Evolutionary conservation across 1,284 basidiomycete genomes (phyloP).

Genomic region (Leccinum subatratum): DNA sequence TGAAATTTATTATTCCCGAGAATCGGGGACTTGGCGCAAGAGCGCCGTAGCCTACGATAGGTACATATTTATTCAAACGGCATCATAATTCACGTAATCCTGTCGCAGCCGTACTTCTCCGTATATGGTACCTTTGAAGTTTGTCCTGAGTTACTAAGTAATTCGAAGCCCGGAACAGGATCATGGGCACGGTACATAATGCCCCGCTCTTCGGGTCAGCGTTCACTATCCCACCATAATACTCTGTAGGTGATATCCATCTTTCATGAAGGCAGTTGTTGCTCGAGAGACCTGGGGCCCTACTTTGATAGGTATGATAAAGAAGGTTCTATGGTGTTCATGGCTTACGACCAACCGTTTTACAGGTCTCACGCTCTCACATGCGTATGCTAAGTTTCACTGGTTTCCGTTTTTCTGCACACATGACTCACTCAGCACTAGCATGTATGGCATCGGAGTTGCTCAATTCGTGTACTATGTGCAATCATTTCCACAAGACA

Average conservation of each 20-base stretch:
- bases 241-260: background rate
- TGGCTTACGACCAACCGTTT: background rate
- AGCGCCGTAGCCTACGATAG: no score
- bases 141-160: no score
- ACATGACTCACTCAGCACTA: background rate
- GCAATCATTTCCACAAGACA: conserved; percentile 19
- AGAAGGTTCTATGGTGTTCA: background rate
- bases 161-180: no score
- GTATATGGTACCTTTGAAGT: no score
- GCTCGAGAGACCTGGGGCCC: conserved; percentile 8
- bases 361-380: conserved; percentile 1
- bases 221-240: background rate
- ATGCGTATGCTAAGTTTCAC: conserved; percentile 1
- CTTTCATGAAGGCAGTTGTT: conserved; percentile 1
- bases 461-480: conserved; percentile 21
- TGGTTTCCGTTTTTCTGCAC: background rate
- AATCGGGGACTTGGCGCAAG: no score
- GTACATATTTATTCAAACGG: no score
- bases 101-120: no score
- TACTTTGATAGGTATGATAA: conserved; percentile 12
- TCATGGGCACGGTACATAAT: no score
- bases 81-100: no score
- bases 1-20: no score
- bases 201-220: no score
- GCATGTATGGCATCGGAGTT: conserved; percentile 14